These are phyloP conservation scores for Cyberlindnera sargentensis DNA, from an alignment of 805 yeast genomes.

Conservation along the genomic window DNA sequence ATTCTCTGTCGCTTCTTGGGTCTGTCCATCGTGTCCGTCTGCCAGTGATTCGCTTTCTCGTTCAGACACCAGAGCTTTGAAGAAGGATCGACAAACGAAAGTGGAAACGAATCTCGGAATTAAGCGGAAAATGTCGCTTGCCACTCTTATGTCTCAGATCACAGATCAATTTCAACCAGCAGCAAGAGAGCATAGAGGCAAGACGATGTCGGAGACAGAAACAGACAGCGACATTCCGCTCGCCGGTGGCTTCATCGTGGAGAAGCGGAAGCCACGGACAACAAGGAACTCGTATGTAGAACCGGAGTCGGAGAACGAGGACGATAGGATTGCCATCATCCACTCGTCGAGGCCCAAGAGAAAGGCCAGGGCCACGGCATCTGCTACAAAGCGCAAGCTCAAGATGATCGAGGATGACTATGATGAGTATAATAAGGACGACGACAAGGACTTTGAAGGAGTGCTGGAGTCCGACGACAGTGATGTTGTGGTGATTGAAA, in stretches of 20 bases:
- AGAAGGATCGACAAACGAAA: no score
- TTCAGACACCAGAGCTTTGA: no score
- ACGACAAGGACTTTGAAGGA: constrained; percentile 25
- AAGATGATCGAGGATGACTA: constrained; percentile 27
- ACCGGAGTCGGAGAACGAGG: constrained; percentile 5
- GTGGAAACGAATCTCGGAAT: no score
- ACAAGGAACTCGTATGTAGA: constrained; percentile 7
- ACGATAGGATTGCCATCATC: not conserved
- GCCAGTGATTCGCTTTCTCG: no score
- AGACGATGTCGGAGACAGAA: constrained; percentile 8
- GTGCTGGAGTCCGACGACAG: constrained; percentile 22
- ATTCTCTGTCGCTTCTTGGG: constrained; percentile 29
- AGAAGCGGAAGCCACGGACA: not conserved
- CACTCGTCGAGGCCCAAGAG: constrained; percentile 5
- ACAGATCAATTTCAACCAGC: no score
- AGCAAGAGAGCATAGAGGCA: not conserved
- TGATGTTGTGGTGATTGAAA: constrained; percentile 18
- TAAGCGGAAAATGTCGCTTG: no score
- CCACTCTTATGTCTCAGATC: no score
- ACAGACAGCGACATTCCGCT: constrained; percentile 20
- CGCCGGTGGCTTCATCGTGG: constrained; percentile 21
- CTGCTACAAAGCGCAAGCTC: constrained; percentile 21
- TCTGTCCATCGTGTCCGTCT: not conserved
- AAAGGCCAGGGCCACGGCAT: constrained; percentile 21
- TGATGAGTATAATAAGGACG: constrained; percentile 26